Conservation (phyloP, 2,329 filamentous ascomycete genomes). For the Xylariaceae sp. region DNA sequence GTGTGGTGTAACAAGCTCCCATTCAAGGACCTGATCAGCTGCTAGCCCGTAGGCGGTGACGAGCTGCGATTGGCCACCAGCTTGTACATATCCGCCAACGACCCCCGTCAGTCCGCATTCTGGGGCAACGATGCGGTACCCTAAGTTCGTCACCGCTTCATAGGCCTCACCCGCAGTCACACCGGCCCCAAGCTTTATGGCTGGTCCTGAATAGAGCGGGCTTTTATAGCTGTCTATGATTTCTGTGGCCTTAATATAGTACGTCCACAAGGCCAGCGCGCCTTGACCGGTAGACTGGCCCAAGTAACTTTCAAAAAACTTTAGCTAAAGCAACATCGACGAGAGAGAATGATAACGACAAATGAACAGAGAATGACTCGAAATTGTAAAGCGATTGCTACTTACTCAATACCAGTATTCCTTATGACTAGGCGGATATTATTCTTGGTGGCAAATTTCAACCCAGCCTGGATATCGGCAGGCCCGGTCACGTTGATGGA, state of each 20-base stretch:
- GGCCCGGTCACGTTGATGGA: constrained; percentile 44
- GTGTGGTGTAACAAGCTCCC: constrained; percentile 53
- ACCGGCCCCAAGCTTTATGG: constrained; percentile 63
- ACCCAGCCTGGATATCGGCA: constrained; percentile 38
- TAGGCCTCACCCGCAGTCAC: constrained; percentile 61
- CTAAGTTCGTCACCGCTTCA: constrained; percentile 53
- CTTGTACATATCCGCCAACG: constrained; percentile 41
- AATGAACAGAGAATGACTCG: too few species aligned
- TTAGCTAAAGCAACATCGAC: not conserved
- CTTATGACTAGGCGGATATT: constrained; percentile 30
- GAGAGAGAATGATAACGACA: not conserved
- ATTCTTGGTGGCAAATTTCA: constrained; percentile 24
- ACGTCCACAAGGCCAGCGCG: constrained; percentile 44
- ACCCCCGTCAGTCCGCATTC: constrained; percentile 62
- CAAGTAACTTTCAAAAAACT: not conserved
- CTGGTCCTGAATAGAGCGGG: constrained; percentile 49
- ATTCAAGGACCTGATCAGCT: constrained; percentile 53
- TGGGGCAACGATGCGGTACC: too few species aligned
- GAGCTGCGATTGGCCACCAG: constrained; percentile 60
- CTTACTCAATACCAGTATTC: constrained; percentile 32
- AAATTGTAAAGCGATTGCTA: too few species aligned
- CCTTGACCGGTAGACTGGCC: constrained; percentile 14
- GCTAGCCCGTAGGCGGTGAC: constrained; percentile 54
- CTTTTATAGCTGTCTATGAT: constrained; percentile 42
- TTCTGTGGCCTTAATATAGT: constrained; percentile 43